These are phyloP conservation scores for Trichoderma virens DNA, from an alignment of 495 filamentous ascomycete genomes.

Conservation along the genomic window DNA sequence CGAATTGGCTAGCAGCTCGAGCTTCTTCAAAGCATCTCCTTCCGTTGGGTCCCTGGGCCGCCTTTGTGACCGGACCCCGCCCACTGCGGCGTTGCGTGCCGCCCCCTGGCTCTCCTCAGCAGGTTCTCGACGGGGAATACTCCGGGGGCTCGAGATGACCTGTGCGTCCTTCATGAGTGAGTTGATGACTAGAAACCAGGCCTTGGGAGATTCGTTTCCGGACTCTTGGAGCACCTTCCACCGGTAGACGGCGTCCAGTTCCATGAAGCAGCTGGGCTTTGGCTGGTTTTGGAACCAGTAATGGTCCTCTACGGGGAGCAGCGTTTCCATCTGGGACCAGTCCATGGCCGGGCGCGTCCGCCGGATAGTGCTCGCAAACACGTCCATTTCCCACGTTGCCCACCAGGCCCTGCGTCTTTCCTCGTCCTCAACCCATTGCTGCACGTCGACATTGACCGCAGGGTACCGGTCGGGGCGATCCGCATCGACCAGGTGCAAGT, in stretches of 20 bases:
- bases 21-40: constrained; percentile 7
- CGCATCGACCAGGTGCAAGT: constrained; percentile 23
- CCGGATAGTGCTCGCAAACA: constrained; percentile 28
- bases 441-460: background rate
- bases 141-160: constrained; percentile 12
- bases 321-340: constrained; percentile 20
- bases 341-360: constrained; percentile 26
- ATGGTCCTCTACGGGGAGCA: constrained; percentile 23
- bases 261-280: constrained; percentile 23
- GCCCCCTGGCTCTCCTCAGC: too few species aligned
- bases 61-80: background rate
- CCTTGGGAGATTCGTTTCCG: constrained; percentile 26
- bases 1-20: constrained; percentile 19
- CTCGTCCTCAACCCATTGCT: constrained; percentile 20
- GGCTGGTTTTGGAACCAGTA: constrained; percentile 23
- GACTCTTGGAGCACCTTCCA: constrained; percentile 25
- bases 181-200: constrained; percentile 33
- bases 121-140: background rate
- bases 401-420: constrained; percentile 28
- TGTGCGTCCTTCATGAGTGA: constrained; percentile 26
- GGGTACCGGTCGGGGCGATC: too few species aligned
- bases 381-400: constrained; percentile 35
- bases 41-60: too few species aligned
- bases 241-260: constrained; percentile 16
- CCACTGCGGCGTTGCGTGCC: constrained; percentile 8